Conservation (phyloP, 176 grass and related monocot species). For the Avena atlantica region DNA sequence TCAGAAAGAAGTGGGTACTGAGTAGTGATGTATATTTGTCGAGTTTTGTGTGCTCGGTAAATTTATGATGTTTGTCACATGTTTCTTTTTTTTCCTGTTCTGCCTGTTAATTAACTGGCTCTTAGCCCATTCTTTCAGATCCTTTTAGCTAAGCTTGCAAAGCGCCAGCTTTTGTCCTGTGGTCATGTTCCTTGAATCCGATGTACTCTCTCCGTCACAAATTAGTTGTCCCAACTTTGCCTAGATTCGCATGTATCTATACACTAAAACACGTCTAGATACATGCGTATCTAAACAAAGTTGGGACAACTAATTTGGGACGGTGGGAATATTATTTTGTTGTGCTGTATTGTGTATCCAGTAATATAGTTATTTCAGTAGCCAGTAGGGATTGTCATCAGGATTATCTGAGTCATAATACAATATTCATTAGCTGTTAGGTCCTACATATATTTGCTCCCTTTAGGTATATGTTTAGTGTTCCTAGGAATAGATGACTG, state of each 20-base stretch:
- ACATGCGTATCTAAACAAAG: too few species aligned
- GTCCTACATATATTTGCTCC: slow-evolving; percentile 31
- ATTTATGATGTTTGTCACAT: slow-evolving; percentile 11
- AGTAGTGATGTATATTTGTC: not conserved
- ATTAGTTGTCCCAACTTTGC: too few species aligned
- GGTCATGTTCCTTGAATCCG: slow-evolving; percentile 1
- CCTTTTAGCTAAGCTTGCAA: slow-evolving; percentile 1
- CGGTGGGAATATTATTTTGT: not conserved
- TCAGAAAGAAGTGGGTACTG: slow-evolving; percentile 18
- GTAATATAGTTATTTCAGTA: slow-evolving; percentile 5
- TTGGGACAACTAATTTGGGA: too few species aligned
- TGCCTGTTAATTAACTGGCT: slow-evolving; percentile 16
- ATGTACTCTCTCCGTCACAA: not conserved
- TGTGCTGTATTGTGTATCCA: slow-evolving; percentile 4
- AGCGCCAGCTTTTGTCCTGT: slow-evolving; percentile 11
- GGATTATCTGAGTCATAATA: slow-evolving; percentile 9
- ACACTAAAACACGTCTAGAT: too few species aligned
- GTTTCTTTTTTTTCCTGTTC: not conserved
- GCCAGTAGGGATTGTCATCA: not conserved
- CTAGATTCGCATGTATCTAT: too few species aligned
- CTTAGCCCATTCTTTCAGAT: not conserved
- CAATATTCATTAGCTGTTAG: not conserved
- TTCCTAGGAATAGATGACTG: slow-evolving; percentile 51
- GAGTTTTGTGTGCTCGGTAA: slow-evolving; percentile 31
- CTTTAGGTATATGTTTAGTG: slow-evolving; percentile 39